A percentile compares a stretch with the other conserved stretches of the same genome.
Evolutionary conservation across 1,284 basidiomycete genomes (phyloP).

Genomic region (Leccinum pseudoinsigne): DNA sequence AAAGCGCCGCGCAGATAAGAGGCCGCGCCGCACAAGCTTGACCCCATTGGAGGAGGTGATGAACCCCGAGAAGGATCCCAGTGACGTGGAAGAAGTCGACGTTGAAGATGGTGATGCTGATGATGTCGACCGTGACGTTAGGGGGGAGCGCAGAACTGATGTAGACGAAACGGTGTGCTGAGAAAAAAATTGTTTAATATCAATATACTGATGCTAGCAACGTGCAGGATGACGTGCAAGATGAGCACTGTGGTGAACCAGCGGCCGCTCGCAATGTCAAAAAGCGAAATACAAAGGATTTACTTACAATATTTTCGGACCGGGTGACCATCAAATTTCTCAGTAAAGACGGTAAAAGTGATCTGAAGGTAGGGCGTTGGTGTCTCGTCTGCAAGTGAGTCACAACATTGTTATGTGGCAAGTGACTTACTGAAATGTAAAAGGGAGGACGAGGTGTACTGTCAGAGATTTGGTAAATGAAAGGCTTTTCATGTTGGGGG

Average conservation of each 20-base stretch:
- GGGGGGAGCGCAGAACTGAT: too few relatives aligned
- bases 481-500: background rate
- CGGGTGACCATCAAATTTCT: background rate
- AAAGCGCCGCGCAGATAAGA: too few relatives aligned
- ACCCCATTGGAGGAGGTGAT: too few relatives aligned
- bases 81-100: too few relatives aligned
- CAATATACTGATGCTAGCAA: too few relatives aligned
- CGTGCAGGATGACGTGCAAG: background rate
- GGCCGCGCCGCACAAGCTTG: too few relatives aligned
- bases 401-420: background rate
- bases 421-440: background rate
- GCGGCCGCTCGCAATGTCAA: background rate
- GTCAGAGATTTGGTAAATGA: too few relatives aligned
- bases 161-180: background rate
- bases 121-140: too few relatives aligned
- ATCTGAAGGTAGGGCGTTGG: background rate
- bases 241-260: background rate
- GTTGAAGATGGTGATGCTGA: too few relatives aligned
- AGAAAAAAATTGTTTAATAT: background rate
- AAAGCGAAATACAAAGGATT: background rate
- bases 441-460: background rate
- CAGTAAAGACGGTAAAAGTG: background rate
- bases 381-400: background rate
- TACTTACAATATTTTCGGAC: background rate
- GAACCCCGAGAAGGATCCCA: too few relatives aligned